Base-by-base conservation (phyloP, 495 filamentous ascomycete species). In the Saxophila tyrrhenica region DNA sequence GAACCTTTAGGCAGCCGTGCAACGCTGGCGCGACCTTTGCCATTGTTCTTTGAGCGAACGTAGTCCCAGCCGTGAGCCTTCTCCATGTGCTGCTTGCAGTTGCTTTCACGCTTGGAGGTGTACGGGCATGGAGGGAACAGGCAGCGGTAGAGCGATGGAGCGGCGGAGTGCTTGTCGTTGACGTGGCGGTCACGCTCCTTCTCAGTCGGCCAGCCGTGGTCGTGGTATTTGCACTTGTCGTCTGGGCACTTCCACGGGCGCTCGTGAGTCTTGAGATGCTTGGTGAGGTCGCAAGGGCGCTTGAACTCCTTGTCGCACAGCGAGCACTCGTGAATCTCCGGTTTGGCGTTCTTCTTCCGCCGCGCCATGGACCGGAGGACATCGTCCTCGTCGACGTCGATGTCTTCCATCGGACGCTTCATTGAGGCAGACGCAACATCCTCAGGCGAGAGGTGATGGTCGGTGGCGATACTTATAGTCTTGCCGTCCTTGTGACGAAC, bases 51-150 rank as follows among this genome's bases (percentile, higher is more conserved):
- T 48, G 87, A 88, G 38, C 92, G 85, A 58, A 86, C 79, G 58
- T 98, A 98, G 2, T 75, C 73, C 82, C 88, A 97, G 42, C 82
- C 82, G 63, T 98, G 92, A 0, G 89, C 83, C 68, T 97, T 98
- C 73, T 98, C 92, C 92, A 98, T 98, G 70, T 98, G 92, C 69
- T 98, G 92, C 69, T 97, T 97, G 79, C 89, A 94, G 70, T 98
- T 98, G 67, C 86, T 92, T 72, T 95, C 86, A 24, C 92, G 84
- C 75, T 95, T 96, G 42, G 89, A 95, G 62, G 87, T 81, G 71
- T 97, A 98, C 0, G 85, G 79, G 77, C 92, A 98, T 19, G 85
- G 85, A 57, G 79, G 73, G 69, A 79, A 96, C n/a, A 78, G 69
- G 71, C 92, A 98, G 63, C 83, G 78, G 68, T 77, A 95, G 72